These are phyloP conservation scores for Colletotrichum lindemuthianum DNA, from an alignment of 2,329 filamentous ascomycete genomes.

Conservation along the genomic window DNA sequence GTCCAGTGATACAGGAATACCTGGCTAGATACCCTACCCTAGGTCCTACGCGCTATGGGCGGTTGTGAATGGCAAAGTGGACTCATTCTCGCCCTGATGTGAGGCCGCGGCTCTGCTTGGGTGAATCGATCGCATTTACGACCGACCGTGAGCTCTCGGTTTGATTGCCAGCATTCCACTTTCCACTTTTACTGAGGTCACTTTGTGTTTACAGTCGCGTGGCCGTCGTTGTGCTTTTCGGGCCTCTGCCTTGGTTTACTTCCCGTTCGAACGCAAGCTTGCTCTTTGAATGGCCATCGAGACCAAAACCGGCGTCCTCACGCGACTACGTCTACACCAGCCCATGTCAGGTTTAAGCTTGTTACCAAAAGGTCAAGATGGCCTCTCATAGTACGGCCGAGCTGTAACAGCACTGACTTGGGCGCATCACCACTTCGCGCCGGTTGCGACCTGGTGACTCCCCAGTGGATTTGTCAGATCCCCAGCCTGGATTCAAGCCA, in stretches of 20 bases:
- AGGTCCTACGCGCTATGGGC: neutral
- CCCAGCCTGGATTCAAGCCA: neutral
- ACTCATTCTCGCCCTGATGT: conserved; percentile 23
- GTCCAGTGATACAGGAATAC: no score
- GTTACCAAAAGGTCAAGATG: no score
- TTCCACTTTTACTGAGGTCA: conserved; percentile 18
- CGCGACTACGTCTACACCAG: conserved; percentile 10
- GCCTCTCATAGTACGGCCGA: conserved; percentile 4
- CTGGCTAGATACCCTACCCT: neutral
- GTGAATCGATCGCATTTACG: neutral
- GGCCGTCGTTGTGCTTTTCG: neutral
- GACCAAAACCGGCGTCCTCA: neutral
- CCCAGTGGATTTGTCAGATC: neutral
- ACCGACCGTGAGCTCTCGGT: neutral
- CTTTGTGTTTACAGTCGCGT: conserved; percentile 15
- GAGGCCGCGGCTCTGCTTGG: conserved; percentile 7
- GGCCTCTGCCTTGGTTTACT: neutral
- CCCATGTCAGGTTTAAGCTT: neutral
- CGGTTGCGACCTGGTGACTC: neutral
- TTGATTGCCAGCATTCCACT: conserved; percentile 34
- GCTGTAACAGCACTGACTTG: conserved; percentile 19
- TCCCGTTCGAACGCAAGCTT: no score
- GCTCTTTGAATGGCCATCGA: no score
- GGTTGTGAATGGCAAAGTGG: conserved; percentile 24
- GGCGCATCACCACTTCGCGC: conserved; percentile 10